Evolutionary conservation across 2,329 filamentous ascomycete species (phyloP).

Genomic region (Fusarium sp.): DNA sequence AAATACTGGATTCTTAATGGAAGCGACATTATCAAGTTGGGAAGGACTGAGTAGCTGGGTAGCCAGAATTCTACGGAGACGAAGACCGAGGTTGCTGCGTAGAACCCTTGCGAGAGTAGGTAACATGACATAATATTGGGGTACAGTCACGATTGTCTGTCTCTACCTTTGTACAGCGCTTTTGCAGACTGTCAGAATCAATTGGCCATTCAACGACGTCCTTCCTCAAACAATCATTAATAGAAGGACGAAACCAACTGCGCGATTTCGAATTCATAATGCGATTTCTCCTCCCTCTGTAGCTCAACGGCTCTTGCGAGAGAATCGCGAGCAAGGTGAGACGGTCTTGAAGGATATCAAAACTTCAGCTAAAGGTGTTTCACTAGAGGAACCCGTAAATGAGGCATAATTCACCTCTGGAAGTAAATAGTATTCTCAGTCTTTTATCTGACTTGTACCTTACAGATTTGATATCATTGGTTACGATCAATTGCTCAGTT

Average conservation of each 20-base stretch:
- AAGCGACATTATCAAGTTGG: slow-evolving; percentile 71
- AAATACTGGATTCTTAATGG: slow-evolving; percentile 69
- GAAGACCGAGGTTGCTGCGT: slow-evolving; percentile 2
- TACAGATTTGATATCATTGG: not conserved
- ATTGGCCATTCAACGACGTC: not conserved
- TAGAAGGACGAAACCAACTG: not conserved
- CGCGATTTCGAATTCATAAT: not conserved
- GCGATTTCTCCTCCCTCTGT: not conserved
- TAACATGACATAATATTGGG: not conserved
- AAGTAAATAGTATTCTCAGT: not conserved
- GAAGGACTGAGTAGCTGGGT: slow-evolving; percentile 64
- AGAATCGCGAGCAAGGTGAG: no score
- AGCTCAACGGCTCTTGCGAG: not conserved
- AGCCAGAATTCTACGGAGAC: slow-evolving; percentile 24
- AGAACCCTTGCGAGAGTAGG: not conserved
- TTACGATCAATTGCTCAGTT: not conserved
- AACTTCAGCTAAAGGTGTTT: not conserved
- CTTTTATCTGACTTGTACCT: not conserved
- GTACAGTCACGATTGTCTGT: not conserved
- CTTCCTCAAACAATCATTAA: not conserved
- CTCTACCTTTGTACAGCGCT: not conserved
- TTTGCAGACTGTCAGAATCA: not conserved
- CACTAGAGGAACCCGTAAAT: not conserved
- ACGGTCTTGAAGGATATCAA: not conserved
- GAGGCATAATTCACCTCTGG: not conserved